Conservation (phyloP, 73 alveolate genomes). For the Stentor coeruleus region DNA sequence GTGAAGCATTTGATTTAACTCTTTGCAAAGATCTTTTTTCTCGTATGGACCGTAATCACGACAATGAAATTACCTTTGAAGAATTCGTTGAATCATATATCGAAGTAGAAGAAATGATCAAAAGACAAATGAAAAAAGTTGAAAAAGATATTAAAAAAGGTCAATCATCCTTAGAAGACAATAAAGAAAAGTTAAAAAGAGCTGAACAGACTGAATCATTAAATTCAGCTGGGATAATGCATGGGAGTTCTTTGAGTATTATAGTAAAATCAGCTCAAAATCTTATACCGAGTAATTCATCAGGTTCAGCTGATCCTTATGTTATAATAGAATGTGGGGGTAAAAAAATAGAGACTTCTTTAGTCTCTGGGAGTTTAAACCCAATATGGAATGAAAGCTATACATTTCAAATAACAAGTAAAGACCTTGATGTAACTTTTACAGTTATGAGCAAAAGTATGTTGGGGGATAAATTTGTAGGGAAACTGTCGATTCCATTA, state of each 20-base stretch:
- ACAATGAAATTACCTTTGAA: neutral
- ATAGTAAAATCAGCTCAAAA: neutral
- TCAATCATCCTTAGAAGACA: neutral
- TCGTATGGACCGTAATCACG: conserved; percentile 3
- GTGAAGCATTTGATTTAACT: neutral
- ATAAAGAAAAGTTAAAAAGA: neutral
- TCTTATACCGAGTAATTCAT: neutral
- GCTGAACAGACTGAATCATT: neutral
- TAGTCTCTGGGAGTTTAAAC: neutral
- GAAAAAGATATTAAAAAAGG: neutral
- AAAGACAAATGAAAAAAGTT: neutral
- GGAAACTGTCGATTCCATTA: neutral
- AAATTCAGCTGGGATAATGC: neutral
- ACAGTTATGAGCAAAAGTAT: neutral
- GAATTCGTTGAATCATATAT: neutral
- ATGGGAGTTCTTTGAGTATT: conserved; percentile 2
- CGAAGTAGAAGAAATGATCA: neutral
- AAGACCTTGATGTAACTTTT: neutral
- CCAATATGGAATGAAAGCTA: neutral
- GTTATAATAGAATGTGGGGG: neutral
- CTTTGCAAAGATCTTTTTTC: conserved; percentile 7
- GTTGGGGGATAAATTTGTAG: neutral
- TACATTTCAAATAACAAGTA: neutral
- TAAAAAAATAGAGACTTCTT: neutral
- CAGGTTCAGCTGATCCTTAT: neutral